phyloP scores from a whole-genome alignment of 75 land plant genomes.

The Adiantum capillusveneris region DNA sequence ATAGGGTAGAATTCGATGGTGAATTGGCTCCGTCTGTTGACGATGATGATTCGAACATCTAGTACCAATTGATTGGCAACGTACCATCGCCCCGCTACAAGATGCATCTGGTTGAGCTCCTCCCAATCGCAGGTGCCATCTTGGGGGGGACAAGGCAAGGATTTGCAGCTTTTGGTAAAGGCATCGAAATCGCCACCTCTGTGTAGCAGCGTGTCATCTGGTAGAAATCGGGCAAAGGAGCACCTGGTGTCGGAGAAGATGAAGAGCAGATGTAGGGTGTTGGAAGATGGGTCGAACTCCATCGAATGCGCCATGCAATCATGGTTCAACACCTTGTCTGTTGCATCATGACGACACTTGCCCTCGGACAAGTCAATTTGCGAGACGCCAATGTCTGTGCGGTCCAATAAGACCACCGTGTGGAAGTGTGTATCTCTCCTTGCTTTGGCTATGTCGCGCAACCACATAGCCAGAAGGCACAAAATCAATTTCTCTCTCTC shows the following conservation, averaged over 20 bases:
- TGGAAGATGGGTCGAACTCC: slow-evolving; percentile 24
- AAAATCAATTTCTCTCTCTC: too few relatives aligned
- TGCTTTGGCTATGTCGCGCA: too few relatives aligned
- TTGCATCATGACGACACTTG: slow-evolving; percentile 22
- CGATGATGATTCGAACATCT: slow-evolving; percentile 57
- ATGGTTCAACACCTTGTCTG: slow-evolving; percentile 9
- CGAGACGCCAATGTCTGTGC: slow-evolving; percentile 54
- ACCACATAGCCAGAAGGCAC: too few relatives aligned
- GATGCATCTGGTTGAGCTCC: slow-evolving; percentile 24
- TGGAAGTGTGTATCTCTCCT: slow-evolving; percentile 41
- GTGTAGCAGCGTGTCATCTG: slow-evolving; percentile 57
- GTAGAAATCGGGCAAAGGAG: slow-evolving; percentile 51
- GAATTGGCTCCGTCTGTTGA: slow-evolving; percentile 31
- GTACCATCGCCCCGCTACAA: slow-evolving; percentile 52
- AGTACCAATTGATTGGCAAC: slow-evolving; percentile 54
- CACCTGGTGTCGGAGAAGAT: slow-evolving; percentile 69
- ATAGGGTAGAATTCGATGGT: slow-evolving; percentile 54
- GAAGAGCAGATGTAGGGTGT: slow-evolving; percentile 38
- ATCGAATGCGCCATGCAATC: slow-evolving; percentile 75
- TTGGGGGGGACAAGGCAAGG: slow-evolving; percentile 24
- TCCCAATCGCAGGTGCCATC: slow-evolving; percentile 47
- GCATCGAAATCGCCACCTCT: slow-evolving; percentile 58
- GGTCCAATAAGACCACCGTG: slow-evolving; percentile 53
- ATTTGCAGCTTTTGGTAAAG: slow-evolving; percentile 20
- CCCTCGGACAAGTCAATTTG: slow-evolving; percentile 32